Evolutionary conservation across 2,329 filamentous ascomycete genomes (phyloP), one percentile per base, ranked within the genome.

Genomic region (Colletotrichum navitas): DNA sequence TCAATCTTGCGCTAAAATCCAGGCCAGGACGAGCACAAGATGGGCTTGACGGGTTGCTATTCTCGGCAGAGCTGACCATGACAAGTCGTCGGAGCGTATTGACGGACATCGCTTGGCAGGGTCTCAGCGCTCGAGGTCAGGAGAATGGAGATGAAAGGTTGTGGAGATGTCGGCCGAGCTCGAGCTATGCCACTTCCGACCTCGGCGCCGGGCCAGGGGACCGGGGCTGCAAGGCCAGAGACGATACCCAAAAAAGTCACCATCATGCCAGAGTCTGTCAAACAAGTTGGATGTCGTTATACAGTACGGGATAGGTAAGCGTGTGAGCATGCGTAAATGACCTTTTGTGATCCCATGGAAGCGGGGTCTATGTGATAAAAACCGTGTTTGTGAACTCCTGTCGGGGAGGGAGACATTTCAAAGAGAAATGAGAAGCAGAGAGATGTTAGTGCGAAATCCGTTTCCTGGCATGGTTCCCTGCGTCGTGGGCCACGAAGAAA

Each of bases 11-110:
- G 62, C 26, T 51, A 55, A 43, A 54, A 45, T 68, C 60, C 68
- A 63, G 52, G 65, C 54, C 54, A 63, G 21, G 55, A 51, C 11
- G 49, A 26, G 36, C 26, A 39, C 14, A 29, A 18, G 8, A 47
- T 36, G 41, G 29, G 12, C 45, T 58, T 59, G 41, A 43, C 21
- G 34, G 16, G 39, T 34, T 34, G 59, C 59, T 71, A 59, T 63
- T 68, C 59, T 54, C n/a, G 59, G 52, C 52, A 24, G 32, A 55
- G 59, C 52, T 68, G 68, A 68, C 43, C 36, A 21, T n/a, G 34
- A 54, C 21, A 55, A 59, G 52, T 18, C 21, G 29, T 63, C 52
- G 54, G 54, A 16, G 65, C 65, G 52, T 49, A 34, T 36, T 32
- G 45, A 63, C 41, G 39, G 26, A 60, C 29, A 29, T 68, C 36